Evolutionary conservation across 257 asterid species (phyloP).

Genomic region (Penstemon barbatus): DNA sequence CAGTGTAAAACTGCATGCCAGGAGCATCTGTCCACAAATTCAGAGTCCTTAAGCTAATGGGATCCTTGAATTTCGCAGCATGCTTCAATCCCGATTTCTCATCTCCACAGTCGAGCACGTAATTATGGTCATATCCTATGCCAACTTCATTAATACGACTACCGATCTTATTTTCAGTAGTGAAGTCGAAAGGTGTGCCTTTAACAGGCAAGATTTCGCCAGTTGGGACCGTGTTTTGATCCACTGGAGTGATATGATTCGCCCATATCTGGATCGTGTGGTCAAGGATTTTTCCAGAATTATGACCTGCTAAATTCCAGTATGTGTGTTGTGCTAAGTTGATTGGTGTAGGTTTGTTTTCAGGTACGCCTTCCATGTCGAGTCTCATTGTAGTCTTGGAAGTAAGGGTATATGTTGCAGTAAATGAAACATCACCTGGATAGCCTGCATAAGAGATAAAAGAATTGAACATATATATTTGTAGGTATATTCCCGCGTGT

Average conservation of each 20-base stretch:
- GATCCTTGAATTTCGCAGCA: conserved; percentile 80
- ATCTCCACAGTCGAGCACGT: conserved; percentile 74
- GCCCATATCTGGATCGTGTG: conserved; percentile 78
- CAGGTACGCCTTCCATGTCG: conserved; percentile 90
- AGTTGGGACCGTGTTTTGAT: conserved; percentile 71
- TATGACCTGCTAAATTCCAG: conserved; percentile 91
- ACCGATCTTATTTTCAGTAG: conserved; percentile 65
- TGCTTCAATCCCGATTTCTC: conserved; percentile 71
- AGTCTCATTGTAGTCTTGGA: conserved; percentile 79
- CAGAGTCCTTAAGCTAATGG: conserved; percentile 74
- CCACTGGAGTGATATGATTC: conserved; percentile 76
- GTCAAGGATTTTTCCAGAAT: conserved; percentile 65
- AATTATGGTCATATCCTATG: conserved; percentile 89
- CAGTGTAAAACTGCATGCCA: conserved; percentile 96
- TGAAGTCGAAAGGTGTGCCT: conserved; percentile 90
- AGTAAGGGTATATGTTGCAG: conserved; percentile 72
- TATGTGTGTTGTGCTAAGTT: conserved; percentile 95
- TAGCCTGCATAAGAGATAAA: conserved; percentile 59
- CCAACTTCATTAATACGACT: conserved; percentile 73
- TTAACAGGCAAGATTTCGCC: conserved; percentile 80
- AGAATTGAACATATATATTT: background rate
- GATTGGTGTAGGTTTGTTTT: conserved; percentile 79
- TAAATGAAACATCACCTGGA: conserved; percentile 79
- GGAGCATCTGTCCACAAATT: conserved; percentile 91
- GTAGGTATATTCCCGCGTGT: background rate